Evolutionary conservation across 2,329 filamentous ascomycete species (phyloP).

Genomic region (Pezicula carpinea): DNA sequence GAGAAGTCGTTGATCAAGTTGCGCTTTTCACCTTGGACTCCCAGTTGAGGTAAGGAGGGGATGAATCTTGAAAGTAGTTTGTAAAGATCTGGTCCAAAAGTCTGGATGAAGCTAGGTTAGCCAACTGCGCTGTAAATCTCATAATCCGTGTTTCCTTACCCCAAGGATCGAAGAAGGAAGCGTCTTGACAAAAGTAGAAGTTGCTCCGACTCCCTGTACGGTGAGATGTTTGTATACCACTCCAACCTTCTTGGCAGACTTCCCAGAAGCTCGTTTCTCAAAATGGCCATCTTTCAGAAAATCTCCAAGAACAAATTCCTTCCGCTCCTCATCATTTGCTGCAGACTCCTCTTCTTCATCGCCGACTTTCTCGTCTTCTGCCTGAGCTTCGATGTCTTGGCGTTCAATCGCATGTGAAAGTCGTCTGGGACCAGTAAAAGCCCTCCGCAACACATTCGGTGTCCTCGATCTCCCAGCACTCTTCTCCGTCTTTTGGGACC

Average conservation of each 20-base stretch:
- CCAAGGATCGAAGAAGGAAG: constrained; percentile 70
- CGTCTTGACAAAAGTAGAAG: constrained; percentile 65
- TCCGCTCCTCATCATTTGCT: constrained; percentile 42
- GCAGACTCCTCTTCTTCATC: constrained; percentile 17
- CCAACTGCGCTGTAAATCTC: neutral
- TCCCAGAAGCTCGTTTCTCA: constrained; percentile 64
- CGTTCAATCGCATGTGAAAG: constrained; percentile 19
- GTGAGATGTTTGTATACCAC: constrained; percentile 73
- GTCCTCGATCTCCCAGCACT: neutral
- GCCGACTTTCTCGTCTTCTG: constrained; percentile 18
- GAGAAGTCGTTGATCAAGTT: constrained; percentile 61
- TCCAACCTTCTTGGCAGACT: constrained; percentile 71
- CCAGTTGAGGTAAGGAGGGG: constrained; percentile 18
- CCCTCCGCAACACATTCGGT: constrained; percentile 9
- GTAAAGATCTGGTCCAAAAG: constrained; percentile 78
- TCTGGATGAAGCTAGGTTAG: constrained; percentile 30
- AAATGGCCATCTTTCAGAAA: constrained; percentile 74
- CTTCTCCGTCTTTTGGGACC: constrained; percentile 14
- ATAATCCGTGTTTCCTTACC: constrained; percentile 12
- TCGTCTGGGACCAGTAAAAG: constrained; percentile 9
- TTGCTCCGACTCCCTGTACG: constrained; percentile 65
- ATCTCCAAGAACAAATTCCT: constrained; percentile 62
- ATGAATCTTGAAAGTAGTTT: constrained; percentile 42
- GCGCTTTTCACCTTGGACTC: constrained; percentile 22
- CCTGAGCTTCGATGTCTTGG: constrained; percentile 18